Evolutionary conservation across 2,329 filamentous ascomycete genomes (phyloP), one percentile per base, ranked within the genome.

Genomic region (Amesomyces nigricolor): DNA sequence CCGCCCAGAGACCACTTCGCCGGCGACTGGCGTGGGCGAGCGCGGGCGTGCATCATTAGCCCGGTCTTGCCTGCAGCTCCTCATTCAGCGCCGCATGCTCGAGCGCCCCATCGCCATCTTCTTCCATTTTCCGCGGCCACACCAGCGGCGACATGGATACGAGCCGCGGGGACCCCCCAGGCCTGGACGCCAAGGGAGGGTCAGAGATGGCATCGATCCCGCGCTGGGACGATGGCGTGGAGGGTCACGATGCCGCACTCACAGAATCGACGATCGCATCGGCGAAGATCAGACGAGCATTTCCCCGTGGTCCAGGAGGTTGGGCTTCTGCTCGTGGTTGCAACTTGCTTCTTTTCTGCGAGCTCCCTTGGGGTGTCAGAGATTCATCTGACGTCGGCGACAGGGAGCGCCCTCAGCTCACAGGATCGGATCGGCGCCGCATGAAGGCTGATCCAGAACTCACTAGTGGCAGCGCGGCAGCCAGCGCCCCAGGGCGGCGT

Each of bases 21-120:
- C 8, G 42, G 19, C 40, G 38, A 40, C 49, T 46, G 54, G 50
- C 32, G 45, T 45, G 54, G 46, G 14, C 19, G 19, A 44, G 45
- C 38, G n/a, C 30, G 2, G 51, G 9, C 46, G 35, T 46, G 53
- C 53, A 47, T 55, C 22, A 29, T 51, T 55, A 54, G 53, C 40
- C 14, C 4, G 32, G 32, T 35, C 38, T 46, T 30, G 39, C 26
- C 47, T 57, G 54, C 54, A 57, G 50, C 54, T 57, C 54, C 43
- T 57, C 50, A 57, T 57, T 53, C 48, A 48, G 44, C 44, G 49
- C 22, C 43, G 42, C 53, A 55, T 56, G 48, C 47, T 44, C 48
- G 47, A 52, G 54, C 44, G 38, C 22, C 14, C 13, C 22, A 26
- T 26, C 22, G 22, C 22, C 22, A 26, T 26, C 22, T 26, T 26